Percentiles rank a stretch among this genome's conserved stretches.
Evolutionary conservation across 345 rosid species (phyloP).

Genomic region (Eucalyptus coolabah): DNA sequence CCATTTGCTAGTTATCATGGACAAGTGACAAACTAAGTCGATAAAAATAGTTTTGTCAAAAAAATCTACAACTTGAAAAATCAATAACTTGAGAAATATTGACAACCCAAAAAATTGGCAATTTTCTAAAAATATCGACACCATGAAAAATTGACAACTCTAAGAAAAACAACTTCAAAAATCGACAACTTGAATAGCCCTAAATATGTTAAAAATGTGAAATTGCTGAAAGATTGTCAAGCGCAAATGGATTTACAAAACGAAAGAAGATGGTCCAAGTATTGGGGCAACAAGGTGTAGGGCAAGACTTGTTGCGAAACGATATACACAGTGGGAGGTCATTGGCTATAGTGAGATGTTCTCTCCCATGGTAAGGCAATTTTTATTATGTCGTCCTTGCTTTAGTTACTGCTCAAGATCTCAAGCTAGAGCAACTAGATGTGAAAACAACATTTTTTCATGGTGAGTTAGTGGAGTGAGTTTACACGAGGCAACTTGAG

Average conservation of each 20-base stretch:
- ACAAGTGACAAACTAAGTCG: too few relatives aligned
- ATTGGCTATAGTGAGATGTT: background rate
- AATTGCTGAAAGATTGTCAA: background rate
- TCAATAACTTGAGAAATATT: too few relatives aligned
- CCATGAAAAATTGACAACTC: too few relatives aligned
- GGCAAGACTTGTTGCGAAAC: background rate
- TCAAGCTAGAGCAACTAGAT: background rate
- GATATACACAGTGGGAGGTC: background rate
- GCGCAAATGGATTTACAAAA: background rate
- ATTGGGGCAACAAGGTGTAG: background rate
- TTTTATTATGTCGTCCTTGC: background rate
- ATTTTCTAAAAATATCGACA: too few relatives aligned
- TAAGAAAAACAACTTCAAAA: too few relatives aligned
- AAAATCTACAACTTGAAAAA: too few relatives aligned
- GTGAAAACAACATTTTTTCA: background rate
- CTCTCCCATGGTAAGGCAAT: background rate
- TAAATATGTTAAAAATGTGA: background rate
- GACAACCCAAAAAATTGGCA: too few relatives aligned
- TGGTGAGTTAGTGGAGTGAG: rapidly evolving
- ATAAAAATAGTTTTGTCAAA: too few relatives aligned
- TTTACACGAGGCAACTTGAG: background rate
- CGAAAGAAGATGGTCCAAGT: background rate
- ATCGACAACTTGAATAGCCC: too few relatives aligned
- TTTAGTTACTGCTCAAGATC: background rate
- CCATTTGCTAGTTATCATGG: too few relatives aligned